phyloP scores from a whole-genome alignment of 495 filamentous ascomycete genomes.

The Evernia prunastri region DNA sequence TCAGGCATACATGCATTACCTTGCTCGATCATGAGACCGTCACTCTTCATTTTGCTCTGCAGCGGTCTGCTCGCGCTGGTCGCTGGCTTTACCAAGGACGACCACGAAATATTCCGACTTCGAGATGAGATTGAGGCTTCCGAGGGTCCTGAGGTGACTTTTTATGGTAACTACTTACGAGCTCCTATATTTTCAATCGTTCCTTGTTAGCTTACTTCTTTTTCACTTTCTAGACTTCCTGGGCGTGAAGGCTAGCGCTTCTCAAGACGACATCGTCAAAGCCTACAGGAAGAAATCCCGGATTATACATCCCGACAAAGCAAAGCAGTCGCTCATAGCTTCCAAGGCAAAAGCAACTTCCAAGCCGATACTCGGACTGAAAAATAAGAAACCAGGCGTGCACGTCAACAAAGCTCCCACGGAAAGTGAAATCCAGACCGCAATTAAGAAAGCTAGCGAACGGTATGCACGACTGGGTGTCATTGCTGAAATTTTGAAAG shows the following conservation, averaged over 20 bases:
- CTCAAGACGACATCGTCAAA: slow-evolving; percentile 84
- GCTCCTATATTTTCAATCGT: background rate
- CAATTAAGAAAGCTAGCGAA: slow-evolving; percentile 70
- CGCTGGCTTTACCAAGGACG: slow-evolving; percentile 30
- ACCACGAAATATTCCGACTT: slow-evolving; percentile 95
- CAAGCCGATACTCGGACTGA: slow-evolving; percentile 47
- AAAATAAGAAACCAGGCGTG: slow-evolving; percentile 51
- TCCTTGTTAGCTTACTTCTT: slow-evolving; percentile 16
- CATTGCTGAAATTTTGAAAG: slow-evolving; percentile 77
- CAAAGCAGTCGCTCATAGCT: slow-evolving; percentile 71
- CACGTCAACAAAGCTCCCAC: slow-evolving; percentile 66
- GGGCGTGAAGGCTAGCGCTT: slow-evolving; percentile 63
- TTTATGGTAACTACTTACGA: slow-evolving; percentile 58
- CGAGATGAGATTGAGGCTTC: slow-evolving; percentile 71
- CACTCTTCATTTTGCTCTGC: slow-evolving; percentile 11
- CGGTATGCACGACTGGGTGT: slow-evolving; percentile 76
- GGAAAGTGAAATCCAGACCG: slow-evolving; percentile 61
- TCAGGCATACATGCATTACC: slow-evolving; percentile 18
- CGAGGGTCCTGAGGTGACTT: slow-evolving; percentile 78
- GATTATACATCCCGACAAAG: slow-evolving; percentile 88
- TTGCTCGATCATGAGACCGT: slow-evolving; percentile 14
- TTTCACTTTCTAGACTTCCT: slow-evolving; percentile 57
- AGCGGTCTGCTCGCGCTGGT: slow-evolving; percentile 15
- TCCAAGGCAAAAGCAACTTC: slow-evolving; percentile 56
- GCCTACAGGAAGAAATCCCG: slow-evolving; percentile 84